Conservation (phyloP, 208 protist genomes). For the Wallacemonas sp. region DNA sequence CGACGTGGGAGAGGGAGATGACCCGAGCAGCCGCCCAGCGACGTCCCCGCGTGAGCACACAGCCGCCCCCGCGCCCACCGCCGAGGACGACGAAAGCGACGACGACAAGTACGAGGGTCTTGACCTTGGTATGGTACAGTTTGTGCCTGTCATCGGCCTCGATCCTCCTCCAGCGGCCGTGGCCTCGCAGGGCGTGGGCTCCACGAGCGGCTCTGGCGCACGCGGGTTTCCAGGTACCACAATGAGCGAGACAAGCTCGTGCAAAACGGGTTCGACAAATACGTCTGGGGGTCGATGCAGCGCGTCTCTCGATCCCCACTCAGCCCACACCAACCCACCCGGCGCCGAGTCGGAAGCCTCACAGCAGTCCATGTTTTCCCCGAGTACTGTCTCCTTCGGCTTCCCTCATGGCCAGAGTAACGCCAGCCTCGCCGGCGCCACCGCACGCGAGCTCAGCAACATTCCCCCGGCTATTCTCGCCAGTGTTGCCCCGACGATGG, state of each 20-base stretch:
- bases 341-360: neutral
- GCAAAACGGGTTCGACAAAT: neutral
- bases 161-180: neutral
- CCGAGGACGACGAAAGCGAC: neutral
- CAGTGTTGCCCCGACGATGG: constrained; percentile 12
- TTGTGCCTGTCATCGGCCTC: constrained; percentile 15
- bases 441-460: constrained; percentile 8
- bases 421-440: neutral
- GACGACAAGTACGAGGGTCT: neutral
- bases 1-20: neutral
- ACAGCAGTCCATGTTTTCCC: no score
- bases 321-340: constrained; percentile 1
- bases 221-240: no score
- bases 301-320: neutral
- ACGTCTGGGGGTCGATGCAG: neutral
- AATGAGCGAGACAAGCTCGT: neutral
- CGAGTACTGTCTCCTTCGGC: neutral
- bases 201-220: neutral
- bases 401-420: neutral
- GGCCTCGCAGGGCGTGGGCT: neutral
- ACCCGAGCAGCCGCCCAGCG: neutral
- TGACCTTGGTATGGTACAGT: constrained; percentile 9
- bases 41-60: neutral
- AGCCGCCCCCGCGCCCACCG: neutral
- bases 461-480: constrained; percentile 20